These are phyloP conservation scores for Aureobasidium leucospermi DNA, from an alignment of 2,329 filamentous ascomycete genomes.

Conservation along the genomic window DNA sequence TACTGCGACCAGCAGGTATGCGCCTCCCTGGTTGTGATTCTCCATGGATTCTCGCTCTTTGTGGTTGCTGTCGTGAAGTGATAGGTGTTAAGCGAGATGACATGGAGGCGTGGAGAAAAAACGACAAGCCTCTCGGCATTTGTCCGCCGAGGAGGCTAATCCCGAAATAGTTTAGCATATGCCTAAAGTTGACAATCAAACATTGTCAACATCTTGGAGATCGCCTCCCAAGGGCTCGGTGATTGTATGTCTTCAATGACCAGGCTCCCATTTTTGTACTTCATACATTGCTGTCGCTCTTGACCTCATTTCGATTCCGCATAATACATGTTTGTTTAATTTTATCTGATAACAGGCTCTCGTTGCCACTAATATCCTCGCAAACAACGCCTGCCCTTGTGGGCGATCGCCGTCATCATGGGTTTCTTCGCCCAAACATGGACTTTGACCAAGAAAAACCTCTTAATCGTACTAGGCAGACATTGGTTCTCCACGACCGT, in stretches of 20 bases:
- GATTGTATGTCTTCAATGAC: background rate
- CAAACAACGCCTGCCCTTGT: background rate
- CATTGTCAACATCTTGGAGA: background rate
- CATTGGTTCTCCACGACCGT: slow-evolving; percentile 48
- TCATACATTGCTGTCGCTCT: background rate
- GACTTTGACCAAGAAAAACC: slow-evolving; percentile 51
- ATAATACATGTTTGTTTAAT: background rate
- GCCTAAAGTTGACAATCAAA: background rate
- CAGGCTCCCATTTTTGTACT: background rate
- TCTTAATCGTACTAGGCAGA: slow-evolving; percentile 47
- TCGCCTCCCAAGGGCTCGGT: background rate
- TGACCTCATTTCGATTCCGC: background rate
- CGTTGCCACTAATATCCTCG: background rate
- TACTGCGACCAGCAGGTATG: no score
- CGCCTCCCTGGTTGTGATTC: background rate
- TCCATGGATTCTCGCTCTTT: background rate
- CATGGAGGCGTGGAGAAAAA: background rate
- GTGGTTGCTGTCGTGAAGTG: background rate
- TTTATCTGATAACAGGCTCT: background rate
- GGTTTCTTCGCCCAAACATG: slow-evolving; percentile 45
- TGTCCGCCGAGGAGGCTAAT: background rate
- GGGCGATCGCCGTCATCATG: slow-evolving; percentile 16
- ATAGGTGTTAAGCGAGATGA: background rate
- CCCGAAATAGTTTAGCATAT: background rate
- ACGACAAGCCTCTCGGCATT: background rate